Conservation (phyloP, 1,284 basidiomycete species). For the Leccinum angustisporum region DNA sequence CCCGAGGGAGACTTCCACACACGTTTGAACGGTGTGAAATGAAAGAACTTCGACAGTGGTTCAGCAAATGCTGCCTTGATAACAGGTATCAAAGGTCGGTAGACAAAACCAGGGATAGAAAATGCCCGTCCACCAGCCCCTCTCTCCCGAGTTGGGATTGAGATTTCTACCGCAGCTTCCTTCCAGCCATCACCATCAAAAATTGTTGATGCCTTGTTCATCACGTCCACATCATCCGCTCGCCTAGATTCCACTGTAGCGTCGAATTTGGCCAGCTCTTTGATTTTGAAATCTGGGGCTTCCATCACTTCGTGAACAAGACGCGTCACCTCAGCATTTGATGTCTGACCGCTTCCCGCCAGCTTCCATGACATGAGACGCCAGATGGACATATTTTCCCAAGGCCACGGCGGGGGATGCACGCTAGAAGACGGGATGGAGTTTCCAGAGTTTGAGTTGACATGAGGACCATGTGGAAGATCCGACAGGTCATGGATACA, state of each 20-base stretch:
- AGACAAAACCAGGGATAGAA: neutral
- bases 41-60: neutral
- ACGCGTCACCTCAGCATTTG: neutral
- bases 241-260: neutral
- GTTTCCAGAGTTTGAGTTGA: too few relatives aligned
- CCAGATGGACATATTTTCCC: neutral
- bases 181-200: neutral
- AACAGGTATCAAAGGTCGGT: neutral
- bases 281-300: neutral
- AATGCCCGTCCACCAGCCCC: neutral
- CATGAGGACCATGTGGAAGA: neutral
- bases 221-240: neutral
- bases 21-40: neutral
- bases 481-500: neutral
- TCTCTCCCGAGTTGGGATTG: neutral
- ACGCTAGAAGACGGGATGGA: neutral
- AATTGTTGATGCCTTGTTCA: neutral
- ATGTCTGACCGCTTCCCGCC: neutral
- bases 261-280: neutral
- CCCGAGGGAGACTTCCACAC: neutral
- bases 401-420: neutral
- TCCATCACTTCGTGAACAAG: neutral
- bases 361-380: neutral
- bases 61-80: neutral
- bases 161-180: neutral